Evolutionary conservation across 176 grass and related monocot species (phyloP), one percentile per base, ranked within the genome.

Genomic region (Poa annua): DNA sequence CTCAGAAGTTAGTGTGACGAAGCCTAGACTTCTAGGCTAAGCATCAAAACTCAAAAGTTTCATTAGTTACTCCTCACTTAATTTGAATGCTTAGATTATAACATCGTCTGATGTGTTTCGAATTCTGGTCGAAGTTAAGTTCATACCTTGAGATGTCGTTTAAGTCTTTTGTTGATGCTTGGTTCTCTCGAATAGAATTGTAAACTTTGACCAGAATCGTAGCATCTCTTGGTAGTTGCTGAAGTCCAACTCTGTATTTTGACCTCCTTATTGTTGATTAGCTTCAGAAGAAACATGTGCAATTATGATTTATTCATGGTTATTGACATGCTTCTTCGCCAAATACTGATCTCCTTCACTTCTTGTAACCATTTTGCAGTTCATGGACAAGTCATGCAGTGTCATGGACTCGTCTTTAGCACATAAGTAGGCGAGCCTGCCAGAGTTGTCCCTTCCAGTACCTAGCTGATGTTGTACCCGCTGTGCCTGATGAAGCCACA

Each of bases 371-470:
- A 44, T 17, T 86, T 52, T 68, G 60, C 88, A 90, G 88, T 90
- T 90, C 76, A 90, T 90, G 88, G 88, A 90, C 80, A 90, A 84
- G 11, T 90, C 88, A 62, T 90, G 88, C 88, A 84, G 88, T 25
- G 75, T 90, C 32, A 87, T 90, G 88, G 85, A 87, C 68, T 87
- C 88, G 25, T 90, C 88, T 70, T 6, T 90, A 35, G 38, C 88
- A 36, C 86, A 90, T 68, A 90, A 90, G 51, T 90, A 90, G 76
- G 88, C 33, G 14, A 68, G 7, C 84, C 51, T 80, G 80, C 41
- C 75, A 52, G 60, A 84, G 79, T 73, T 74, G 60, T 81, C 81
- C 60, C 61, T 77, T 76, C 77, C 48, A 80, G 10, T 74, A 77
- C 56, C 20, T 79, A 73, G 73, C 84, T 66, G 34, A 78, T 78